These are phyloP conservation scores for Pichia sorboxylosa DNA, from an alignment of 1,139 yeast genomes.

Conservation along the genomic window DNA sequence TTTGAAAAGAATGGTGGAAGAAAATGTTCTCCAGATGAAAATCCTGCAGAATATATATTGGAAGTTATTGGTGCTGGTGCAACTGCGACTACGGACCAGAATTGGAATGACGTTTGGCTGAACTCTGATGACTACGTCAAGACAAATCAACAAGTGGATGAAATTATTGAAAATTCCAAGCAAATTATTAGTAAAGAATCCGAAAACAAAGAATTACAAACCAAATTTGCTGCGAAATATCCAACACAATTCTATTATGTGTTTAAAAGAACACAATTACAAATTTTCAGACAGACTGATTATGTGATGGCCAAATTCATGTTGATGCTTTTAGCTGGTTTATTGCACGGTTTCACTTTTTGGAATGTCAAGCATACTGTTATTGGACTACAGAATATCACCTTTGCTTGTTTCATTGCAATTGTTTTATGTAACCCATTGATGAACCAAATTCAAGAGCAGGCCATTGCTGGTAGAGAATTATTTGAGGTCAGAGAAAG, in stretches of 20 bases:
- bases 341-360: conserved; percentile 33
- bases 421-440: conserved; percentile 39
- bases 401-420: conserved; percentile 41
- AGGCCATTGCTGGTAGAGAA: conserved; percentile 43
- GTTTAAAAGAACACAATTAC: conserved; percentile 29
- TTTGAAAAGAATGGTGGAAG: conserved; percentile 44
- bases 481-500: conserved; percentile 53
- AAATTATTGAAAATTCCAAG: conserved; percentile 13
- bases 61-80: conserved; percentile 52
- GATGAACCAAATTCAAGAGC: conserved; percentile 45
- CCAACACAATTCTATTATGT: conserved; percentile 31
- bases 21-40: conserved; percentile 35
- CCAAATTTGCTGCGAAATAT: conserved; percentile 28
- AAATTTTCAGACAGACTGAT: conserved; percentile 38
- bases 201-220: conserved; percentile 25
- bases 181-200: conserved; percentile 23
- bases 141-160: conserved; percentile 17
- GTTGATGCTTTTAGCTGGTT: conserved; percentile 26
- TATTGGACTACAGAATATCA: conserved; percentile 41
- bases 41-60: conserved; percentile 44
- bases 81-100: conserved; percentile 28
- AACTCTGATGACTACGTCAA: conserved; percentile 2
- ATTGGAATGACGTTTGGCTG: conserved; percentile 38
- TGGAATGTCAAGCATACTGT: conserved; percentile 25
- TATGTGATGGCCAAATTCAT: conserved; percentile 34